Conservation (phyloP, 371 early-diverging fungal genomes). For the Mortierella polycephala region DNA sequence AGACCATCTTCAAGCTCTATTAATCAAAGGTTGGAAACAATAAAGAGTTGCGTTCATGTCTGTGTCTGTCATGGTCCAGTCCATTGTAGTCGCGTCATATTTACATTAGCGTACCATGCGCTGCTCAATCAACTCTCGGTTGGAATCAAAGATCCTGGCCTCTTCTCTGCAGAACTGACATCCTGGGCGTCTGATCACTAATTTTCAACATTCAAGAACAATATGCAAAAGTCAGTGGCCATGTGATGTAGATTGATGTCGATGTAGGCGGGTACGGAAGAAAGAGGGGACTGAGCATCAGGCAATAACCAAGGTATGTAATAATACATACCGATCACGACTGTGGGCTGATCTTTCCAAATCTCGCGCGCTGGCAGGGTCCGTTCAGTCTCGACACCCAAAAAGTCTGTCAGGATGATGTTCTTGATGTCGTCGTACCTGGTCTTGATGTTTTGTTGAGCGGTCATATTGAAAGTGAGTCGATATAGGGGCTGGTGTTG, state of each 20-base stretch:
- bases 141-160: conserved; percentile 46
- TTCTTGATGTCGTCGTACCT: conserved; percentile 32
- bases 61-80: neutral
- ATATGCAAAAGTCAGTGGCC: too few species aligned
- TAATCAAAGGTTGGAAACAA: neutral
- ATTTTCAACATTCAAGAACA: too few species aligned
- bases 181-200: conserved; percentile 58
- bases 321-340: conserved; percentile 36
- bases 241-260: too few species aligned
- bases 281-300: neutral
- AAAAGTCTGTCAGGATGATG: conserved; percentile 30
- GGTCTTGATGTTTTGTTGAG: conserved; percentile 6
- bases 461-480: conserved; percentile 1
- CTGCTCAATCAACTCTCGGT: conserved; percentile 44
- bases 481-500: neutral
- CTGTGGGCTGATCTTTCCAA: conserved; percentile 41
- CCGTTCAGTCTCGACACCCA: conserved; percentile 19
- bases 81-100: neutral
- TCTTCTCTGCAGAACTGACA: conserved; percentile 63
- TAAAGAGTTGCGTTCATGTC: neutral
- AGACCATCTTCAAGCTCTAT: conserved; percentile 55
- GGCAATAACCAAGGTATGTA: neutral
- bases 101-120: conserved; percentile 21
- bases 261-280: neutral
- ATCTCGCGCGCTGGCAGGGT: conserved; percentile 23